Conservation (phyloP, 805 yeast genomes). For the Ogataea parapolymorpha region DNA sequence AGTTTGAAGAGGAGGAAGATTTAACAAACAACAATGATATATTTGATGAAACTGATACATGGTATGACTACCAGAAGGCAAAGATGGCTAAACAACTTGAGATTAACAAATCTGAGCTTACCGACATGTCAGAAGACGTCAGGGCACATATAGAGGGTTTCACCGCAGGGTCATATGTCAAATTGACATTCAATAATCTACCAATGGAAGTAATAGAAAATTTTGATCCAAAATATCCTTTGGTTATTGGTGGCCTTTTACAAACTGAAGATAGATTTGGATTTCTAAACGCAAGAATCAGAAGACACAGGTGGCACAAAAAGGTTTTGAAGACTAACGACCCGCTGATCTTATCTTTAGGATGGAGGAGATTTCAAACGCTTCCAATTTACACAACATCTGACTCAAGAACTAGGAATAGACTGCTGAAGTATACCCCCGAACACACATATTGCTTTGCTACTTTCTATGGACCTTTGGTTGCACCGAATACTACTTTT, state of each 20-base stretch:
- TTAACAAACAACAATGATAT: constrained; percentile 70
- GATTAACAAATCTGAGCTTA: constrained; percentile 79
- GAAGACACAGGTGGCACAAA: constrained; percentile 99
- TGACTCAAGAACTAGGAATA: constrained; percentile 95
- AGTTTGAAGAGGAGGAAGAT: constrained; percentile 81
- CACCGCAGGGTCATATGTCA: constrained; percentile 91
- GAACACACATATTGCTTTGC: constrained; percentile 97
- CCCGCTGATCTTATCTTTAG: constrained; percentile 88
- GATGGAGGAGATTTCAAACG: constrained; percentile 99
- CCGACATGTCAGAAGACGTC: constrained; percentile 69
- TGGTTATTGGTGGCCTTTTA: constrained; percentile 85
- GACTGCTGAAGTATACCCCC: constrained; percentile 97
- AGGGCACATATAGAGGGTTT: constrained; percentile 85
- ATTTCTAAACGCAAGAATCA: constrained; percentile 84
- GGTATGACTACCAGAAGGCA: constrained; percentile 97
- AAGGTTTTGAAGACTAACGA: constrained; percentile 93
- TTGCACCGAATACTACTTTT: constrained; percentile 95
- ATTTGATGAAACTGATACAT: constrained; percentile 79
- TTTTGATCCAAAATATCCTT: constrained; percentile 81
- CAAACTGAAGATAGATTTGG: constrained; percentile 94
- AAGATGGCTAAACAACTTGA: constrained; percentile 95
- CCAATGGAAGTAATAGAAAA: constrained; percentile 90
- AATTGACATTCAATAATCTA: constrained; percentile 72
- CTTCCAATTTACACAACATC: constrained; percentile 93
- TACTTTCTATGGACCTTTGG: constrained; percentile 94